A percentile compares a stretch with the other conserved stretches of the same genome.
phyloP scores from a whole-genome alignment of 2,329 filamentous ascomycete genomes.

The Davidsoniella virescens region DNA sequence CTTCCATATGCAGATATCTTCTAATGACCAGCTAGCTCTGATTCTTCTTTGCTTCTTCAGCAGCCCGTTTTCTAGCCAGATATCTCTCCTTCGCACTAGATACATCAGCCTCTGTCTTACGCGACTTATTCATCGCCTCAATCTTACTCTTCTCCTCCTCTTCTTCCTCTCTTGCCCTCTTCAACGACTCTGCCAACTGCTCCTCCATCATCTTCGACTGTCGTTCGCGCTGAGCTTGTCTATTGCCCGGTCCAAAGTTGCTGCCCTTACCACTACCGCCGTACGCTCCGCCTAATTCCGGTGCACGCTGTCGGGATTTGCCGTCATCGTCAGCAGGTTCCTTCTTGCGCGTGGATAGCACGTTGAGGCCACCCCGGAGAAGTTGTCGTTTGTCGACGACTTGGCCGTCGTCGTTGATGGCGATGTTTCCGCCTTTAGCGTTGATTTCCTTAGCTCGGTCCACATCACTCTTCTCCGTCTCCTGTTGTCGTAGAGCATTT shows the following conservation, averaged over 20 bases:
- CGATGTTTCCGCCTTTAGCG: conserved; percentile 41
- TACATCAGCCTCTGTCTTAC: conserved; percentile 63
- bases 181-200: conserved; percentile 57
- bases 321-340: neutral
- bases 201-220: conserved; percentile 67
- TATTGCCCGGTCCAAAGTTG: conserved; percentile 13
- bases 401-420: conserved; percentile 67
- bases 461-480: conserved; percentile 37
- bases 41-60: conserved; percentile 47
- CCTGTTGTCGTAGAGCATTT: conserved; percentile 14
- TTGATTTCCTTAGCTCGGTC: conserved; percentile 54
- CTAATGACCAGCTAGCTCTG: conserved; percentile 16
- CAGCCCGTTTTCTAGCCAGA: conserved; percentile 58
- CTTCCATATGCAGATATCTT: neutral
- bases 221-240: conserved; percentile 54
- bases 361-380: conserved; percentile 58
- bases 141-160: conserved; percentile 44
- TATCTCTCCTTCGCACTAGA: conserved; percentile 67
- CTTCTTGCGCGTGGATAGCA: conserved; percentile 28
- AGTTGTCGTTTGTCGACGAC: conserved; percentile 74
- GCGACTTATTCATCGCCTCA: conserved; percentile 54
- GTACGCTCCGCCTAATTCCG: neutral
- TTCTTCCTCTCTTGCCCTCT: conserved; percentile 51
- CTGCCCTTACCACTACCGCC: conserved; percentile 24
- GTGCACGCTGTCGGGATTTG: conserved; percentile 5